A percentile compares a stretch with the other conserved stretches of the same genome.
phyloP scores from a whole-genome alignment of 306 rosid species.

The Cercis canadensis region DNA sequence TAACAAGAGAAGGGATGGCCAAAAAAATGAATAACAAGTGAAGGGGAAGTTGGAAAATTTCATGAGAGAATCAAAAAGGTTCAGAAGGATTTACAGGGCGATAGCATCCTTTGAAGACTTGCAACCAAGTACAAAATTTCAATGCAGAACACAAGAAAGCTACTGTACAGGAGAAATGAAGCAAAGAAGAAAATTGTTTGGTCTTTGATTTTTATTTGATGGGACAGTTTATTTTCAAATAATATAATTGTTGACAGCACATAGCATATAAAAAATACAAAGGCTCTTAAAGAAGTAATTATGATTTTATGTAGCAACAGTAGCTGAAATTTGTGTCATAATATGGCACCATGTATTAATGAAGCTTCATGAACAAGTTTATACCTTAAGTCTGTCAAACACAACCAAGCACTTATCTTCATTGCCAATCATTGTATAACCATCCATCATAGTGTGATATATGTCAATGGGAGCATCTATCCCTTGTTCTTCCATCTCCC shows the following conservation, averaged over 20 bases:
- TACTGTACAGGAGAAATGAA: not conserved
- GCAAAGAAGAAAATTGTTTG: not conserved
- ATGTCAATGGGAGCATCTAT: constrained; percentile 95
- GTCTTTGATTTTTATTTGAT: too few relatives aligned
- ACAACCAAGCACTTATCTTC: constrained; percentile 90
- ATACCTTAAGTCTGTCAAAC: constrained; percentile 92
- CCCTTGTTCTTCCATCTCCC: constrained; percentile 99
- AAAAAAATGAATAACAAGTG: too few relatives aligned
- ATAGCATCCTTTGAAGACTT: not conserved
- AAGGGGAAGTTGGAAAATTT: too few relatives aligned
- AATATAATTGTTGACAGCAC: constrained; percentile 20
- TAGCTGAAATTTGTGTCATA: not conserved
- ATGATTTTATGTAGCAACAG: too few relatives aligned
- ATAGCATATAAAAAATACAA: constrained; percentile 25
- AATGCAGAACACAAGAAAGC: constrained; percentile 10
- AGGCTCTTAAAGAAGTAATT: not conserved
- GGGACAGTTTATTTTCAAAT: constrained; percentile 1
- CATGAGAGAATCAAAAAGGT: too few relatives aligned
- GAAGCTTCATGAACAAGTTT: constrained; percentile 20
- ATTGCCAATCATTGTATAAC: constrained; percentile 86
- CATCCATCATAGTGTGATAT: constrained; percentile 99
- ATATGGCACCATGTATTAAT: not conserved
- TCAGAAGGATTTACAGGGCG: too few relatives aligned
- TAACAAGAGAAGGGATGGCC: too few relatives aligned
- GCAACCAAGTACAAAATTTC: not conserved